These are phyloP conservation scores for Glarea lozoyensis DNA, from an alignment of 495 filamentous ascomycete species.

Conservation along the genomic window DNA sequence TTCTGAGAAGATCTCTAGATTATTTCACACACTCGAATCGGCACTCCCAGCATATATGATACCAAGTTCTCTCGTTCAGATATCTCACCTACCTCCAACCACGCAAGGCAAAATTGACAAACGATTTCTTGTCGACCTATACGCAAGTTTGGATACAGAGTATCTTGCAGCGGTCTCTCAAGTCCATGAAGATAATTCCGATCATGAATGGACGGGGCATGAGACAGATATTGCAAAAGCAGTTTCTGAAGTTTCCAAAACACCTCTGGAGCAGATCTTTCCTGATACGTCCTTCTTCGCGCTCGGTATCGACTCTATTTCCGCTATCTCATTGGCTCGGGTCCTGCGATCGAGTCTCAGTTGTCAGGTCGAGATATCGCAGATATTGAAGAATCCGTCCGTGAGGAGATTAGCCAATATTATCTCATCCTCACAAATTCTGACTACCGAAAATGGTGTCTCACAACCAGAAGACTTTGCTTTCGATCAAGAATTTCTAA, in stretches of 20 bases:
- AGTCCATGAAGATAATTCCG: slow-evolving; percentile 12
- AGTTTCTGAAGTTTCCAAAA: slow-evolving; percentile 39
- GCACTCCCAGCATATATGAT: slow-evolving; percentile 59
- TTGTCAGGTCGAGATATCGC: slow-evolving; percentile 45
- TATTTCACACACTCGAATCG: slow-evolving; percentile 33
- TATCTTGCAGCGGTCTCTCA: slow-evolving; percentile 15
- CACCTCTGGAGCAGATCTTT: slow-evolving; percentile 32
- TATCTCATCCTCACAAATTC: background rate
- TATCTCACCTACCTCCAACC: slow-evolving; percentile 55
- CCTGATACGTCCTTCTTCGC: slow-evolving; percentile 47
- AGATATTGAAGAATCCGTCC: slow-evolving; percentile 53
- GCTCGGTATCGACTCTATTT: slow-evolving; percentile 74
- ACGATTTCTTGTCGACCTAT: slow-evolving; percentile 26
- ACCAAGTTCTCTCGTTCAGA: slow-evolving; percentile 56
- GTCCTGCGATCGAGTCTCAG: slow-evolving; percentile 33
- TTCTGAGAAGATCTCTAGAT: slow-evolving; percentile 15
- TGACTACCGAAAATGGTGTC: no score
- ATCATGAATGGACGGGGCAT: slow-evolving; percentile 27
- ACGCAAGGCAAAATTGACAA: slow-evolving; percentile 55
- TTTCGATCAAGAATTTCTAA: slow-evolving; percentile 29
- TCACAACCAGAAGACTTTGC: slow-evolving; percentile 9
- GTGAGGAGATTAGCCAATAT: slow-evolving; percentile 40
- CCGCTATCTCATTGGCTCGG: slow-evolving; percentile 58
- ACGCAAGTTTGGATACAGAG: slow-evolving; percentile 12
- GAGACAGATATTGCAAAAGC: slow-evolving; percentile 38